These are phyloP conservation scores for Hyaloperonospora brassicae DNA, from an alignment of 352 stramenopile genomes.

Conservation along the genomic window DNA sequence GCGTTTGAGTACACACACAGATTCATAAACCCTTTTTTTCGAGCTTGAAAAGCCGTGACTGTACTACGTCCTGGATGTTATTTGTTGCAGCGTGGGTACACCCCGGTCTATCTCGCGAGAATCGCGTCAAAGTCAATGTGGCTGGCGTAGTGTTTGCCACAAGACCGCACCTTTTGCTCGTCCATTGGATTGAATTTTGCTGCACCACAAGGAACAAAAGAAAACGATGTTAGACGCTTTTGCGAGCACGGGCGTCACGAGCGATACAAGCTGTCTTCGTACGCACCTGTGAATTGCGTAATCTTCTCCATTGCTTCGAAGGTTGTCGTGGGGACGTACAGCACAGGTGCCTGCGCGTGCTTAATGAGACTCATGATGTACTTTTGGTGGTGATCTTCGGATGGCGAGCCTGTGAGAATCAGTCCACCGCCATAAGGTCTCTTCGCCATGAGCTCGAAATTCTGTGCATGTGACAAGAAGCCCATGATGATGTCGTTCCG, in stretches of 20 bases:
- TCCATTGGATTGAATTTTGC: slow-evolving; percentile 87
- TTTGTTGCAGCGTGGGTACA: too few relatives aligned
- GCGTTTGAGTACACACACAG: too few relatives aligned
- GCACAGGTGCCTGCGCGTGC: slow-evolving; percentile 46
- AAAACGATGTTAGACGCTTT: too few relatives aligned
- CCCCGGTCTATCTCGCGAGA: slow-evolving; percentile 41
- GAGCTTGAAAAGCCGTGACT: too few relatives aligned
- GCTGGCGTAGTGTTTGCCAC: slow-evolving; percentile 79
- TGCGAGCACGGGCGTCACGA: too few relatives aligned
- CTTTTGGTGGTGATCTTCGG: slow-evolving; percentile 61
- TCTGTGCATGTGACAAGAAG: slow-evolving; percentile 73
- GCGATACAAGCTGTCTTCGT: too few relatives aligned
- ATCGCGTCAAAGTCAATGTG: slow-evolving; percentile 78
- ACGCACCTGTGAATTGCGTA: slow-evolving; percentile 63
- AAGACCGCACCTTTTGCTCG: slow-evolving; percentile 63
- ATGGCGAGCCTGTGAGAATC: slow-evolving; percentile 81
- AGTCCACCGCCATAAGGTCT: slow-evolving; percentile 72
- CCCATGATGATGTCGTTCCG: slow-evolving; percentile 88
- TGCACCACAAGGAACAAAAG: slow-evolving; percentile 19
- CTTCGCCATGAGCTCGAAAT: slow-evolving; percentile 62
- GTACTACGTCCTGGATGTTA: too few relatives aligned
- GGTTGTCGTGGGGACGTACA: slow-evolving; percentile 73
- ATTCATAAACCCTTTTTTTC: too few relatives aligned
- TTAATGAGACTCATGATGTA: slow-evolving; percentile 76
- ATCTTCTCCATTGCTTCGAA: slow-evolving; percentile 81